Base-by-base conservation (phyloP, 768 basidiomycete genomes). In the Rhodotorula taiwanensis region DNA sequence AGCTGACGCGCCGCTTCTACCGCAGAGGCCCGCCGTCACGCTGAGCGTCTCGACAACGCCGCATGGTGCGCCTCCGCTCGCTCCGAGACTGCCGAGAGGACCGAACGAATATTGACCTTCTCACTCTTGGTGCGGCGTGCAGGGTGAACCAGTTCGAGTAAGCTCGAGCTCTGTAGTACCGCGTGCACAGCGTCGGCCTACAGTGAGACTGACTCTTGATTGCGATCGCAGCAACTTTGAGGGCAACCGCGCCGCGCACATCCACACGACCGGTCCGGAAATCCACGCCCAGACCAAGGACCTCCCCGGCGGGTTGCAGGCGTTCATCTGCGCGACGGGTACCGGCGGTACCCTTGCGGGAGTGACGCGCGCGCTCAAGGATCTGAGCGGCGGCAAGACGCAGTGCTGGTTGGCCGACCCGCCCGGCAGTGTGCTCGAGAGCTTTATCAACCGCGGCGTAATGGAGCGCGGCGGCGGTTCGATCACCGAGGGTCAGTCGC, bases 341-440 rank as follows among this genome's bases (percentile, higher is more conserved):
- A 99, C 95, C 0, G 95, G 94, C 9, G 95, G 95, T 0, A 97
- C 94, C 0, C 79, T 99, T 23, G 93, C 94, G 11, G 95, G 95
- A 39, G 83, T 83, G 3, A 89, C 92, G 15, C 83, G 82, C 71
- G 88, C 81, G 73, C 75, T 99, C 74, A 87, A 86, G 76, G 90
- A 95, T 78, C 84, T 82, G 78, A 88, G 85, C 66, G 88, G 86
- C 13, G 86, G 83, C 74, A 69, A 71, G 51, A 83, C 86, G 15
- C 87, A 98, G 77, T 81, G 88, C 56, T 98, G 89, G 89, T 78
- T 99, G 36, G 95, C 95, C 20, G 95, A 99, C 73, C 95, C 95
- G 20, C 95, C 95, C 0, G 95, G 95, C 44, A 91, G 89, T 74
- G 89, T 95, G 55, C 78, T 99, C 71, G 83, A 87, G 65, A 83